phyloP scores from a whole-genome alignment of 495 filamentous ascomycete genomes.

The Aspergillus saccharolyticus region DNA sequence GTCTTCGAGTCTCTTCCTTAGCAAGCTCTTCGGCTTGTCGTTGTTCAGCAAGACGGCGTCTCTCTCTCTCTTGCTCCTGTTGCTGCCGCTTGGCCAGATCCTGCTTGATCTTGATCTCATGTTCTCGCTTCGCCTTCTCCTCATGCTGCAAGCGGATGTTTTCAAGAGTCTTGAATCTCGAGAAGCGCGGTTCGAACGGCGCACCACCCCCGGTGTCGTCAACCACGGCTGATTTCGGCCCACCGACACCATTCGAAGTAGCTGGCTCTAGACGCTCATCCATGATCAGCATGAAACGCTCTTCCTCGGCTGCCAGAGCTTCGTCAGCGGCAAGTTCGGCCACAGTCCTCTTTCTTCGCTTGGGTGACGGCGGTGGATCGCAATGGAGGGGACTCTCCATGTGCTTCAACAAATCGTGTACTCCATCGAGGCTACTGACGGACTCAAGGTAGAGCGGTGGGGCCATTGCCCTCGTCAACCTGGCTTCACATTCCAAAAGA shows the following conservation, averaged over 20 bases:
- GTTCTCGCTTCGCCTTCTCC: slow-evolving; percentile 59
- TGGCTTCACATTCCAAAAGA: slow-evolving; percentile 67
- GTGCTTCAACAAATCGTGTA: slow-evolving; percentile 60
- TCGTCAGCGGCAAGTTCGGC: slow-evolving; percentile 94
- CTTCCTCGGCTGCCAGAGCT: slow-evolving; percentile 78
- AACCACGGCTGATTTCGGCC: slow-evolving; percentile 57
- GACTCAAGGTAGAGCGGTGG: slow-evolving; percentile 72
- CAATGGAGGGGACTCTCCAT: slow-evolving; percentile 72
- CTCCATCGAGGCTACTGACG: slow-evolving; percentile 59
- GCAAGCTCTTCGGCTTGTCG: slow-evolving; percentile 47
- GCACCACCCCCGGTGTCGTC: slow-evolving; percentile 67
- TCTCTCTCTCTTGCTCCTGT: slow-evolving; percentile 42
- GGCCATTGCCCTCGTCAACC: slow-evolving; percentile 64
- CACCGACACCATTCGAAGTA: slow-evolving; percentile 49
- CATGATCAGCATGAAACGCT: slow-evolving; percentile 87
- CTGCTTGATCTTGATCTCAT: slow-evolving; percentile 59
- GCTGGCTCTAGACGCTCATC: slow-evolving; percentile 74
- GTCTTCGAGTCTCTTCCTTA: slow-evolving; percentile 42
- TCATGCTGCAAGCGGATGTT: slow-evolving; percentile 74
- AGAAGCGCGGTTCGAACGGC: slow-evolving; percentile 80
- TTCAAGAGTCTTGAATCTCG: slow-evolving; percentile 82
- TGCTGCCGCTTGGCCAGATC: slow-evolving; percentile 45
- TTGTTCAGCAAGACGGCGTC: slow-evolving; percentile 37
- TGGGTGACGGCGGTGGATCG: slow-evolving; percentile 71
- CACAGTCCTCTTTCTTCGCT: slow-evolving; percentile 85